phyloP scores from a whole-genome alignment of 176 grass and related monocot genomes.

The Eleusine indica region DNA sequence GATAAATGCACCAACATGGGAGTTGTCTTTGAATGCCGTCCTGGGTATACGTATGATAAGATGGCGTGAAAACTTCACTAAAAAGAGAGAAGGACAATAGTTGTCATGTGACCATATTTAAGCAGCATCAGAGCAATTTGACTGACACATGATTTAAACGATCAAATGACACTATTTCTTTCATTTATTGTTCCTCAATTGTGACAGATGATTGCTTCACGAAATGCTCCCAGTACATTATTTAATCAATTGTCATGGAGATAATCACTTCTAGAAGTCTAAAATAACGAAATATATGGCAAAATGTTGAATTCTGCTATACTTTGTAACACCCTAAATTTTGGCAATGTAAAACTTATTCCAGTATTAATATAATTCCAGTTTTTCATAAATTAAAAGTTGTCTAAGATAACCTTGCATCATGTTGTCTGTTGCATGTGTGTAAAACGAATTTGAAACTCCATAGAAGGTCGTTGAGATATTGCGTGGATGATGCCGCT shows the following conservation, averaged over 20 bases:
- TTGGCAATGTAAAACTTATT: too few species aligned
- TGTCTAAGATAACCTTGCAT: too few species aligned
- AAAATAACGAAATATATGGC: constrained; percentile 8
- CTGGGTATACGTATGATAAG: constrained; percentile 83
- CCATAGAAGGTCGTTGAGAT: too few species aligned
- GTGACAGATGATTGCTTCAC: not conserved
- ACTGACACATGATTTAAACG: constrained; percentile 5
- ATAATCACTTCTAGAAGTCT: not conserved
- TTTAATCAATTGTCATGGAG: constrained; percentile 9
- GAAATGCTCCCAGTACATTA: not conserved
- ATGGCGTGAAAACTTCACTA: constrained; percentile 98
- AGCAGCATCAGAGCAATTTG: not conserved
- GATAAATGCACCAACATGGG: constrained; percentile 90
- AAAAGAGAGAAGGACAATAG: constrained; percentile 39
- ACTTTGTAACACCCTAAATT: not conserved
- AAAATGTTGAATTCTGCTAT: not conserved
- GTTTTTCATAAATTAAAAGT: too few species aligned
- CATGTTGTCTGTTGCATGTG: too few species aligned
- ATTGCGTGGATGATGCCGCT: too few species aligned
- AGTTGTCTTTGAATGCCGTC: constrained; percentile 94
- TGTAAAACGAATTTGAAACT: too few species aligned
- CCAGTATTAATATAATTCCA: too few species aligned
- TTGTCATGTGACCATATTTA: constrained; percentile 26
- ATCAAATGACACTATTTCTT: not conserved
- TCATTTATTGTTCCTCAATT: not conserved